Evolutionary conservation across 1,284 basidiomycete species (phyloP), one percentile per base, ranked within the genome.

Genomic region (Pascua guehoae): DNA sequence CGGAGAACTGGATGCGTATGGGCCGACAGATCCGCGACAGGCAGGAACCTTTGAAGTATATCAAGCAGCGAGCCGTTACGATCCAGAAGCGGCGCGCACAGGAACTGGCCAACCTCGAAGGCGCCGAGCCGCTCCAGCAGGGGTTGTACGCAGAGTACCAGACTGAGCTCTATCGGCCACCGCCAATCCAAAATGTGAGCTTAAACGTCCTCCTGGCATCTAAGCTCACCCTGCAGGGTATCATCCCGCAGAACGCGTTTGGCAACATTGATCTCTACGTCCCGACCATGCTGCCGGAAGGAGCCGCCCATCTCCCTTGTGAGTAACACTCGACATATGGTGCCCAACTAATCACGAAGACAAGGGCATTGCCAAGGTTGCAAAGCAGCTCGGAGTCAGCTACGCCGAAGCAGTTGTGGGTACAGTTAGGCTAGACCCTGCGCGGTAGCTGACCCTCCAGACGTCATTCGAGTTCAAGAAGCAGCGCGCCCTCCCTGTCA

Each of bases 181-280:
- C 85, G 32, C 89, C 94, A 2, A 85, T 98, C 41, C 75, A 86
- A 49, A 83, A 95, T 75, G 92, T 93, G 61, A 76, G 85, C 79
- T 41, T n/a, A 14, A 4, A 11, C 4, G 7, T 45, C 52, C 50
- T 32, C 7, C 24, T 32, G 4, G 8, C 24, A 8, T 24, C 17
- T 41, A 46, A 32, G 44, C 58, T 59, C n/a, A 54, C 40, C 0
- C 24, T 12, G 5, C 66, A 97, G 89, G 95, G 96, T 17, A 85
- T 85, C 71, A 85, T 98, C 41, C 93, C 93, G 5, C 94, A 89
- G 76, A 99, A 99, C 68, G 85, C 88, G 60, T 99, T 96, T 73
- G 96, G 96, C 17, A 98, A 98, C 73, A 89, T 99, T 62, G 95
- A 99, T 78, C 79, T 99, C 36, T 98, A 96, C 73, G 89, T 90